Evolutionary conservation across 2,329 filamentous ascomycete genomes (phyloP), one percentile per base, ranked within the genome.

Genomic region (Eutypella sp.): DNA sequence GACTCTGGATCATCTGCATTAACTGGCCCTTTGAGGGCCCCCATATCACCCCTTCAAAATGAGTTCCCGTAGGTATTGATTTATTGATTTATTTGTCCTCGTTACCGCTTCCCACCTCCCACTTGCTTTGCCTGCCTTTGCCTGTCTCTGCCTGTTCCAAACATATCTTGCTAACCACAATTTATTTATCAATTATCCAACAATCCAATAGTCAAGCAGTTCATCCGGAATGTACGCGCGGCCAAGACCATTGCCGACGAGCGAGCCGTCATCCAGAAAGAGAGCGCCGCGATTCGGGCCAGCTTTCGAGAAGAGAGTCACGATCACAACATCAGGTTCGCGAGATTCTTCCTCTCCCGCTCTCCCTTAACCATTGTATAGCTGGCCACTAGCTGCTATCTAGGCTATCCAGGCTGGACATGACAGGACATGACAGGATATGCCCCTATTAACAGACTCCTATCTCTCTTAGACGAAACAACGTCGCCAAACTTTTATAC

Each of bases 201-300:
- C 47, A 47, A 48, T 64, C 48, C 47, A 47, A 48, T 64, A 97
- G 93, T 99, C 68, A 99, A 99, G 75, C 93, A 97, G 74, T 99
- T 99, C 73, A 99, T 99, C 71, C 91, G 93, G 67, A 97, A 96
- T 72, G 93, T 99, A 66, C 89, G 93, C 67, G 92, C 93, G 51
- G 90, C 93, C 50, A 99, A 99, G 76, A 99, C 93, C 29, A 96
- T 99, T 65, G 95, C 95, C 67, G 93, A 99, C 71, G 93, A 99
- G 75, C 84, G 93, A 65, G 92, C 93, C 43, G 93, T 99, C 46
- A 95, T 99, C 53, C 93, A 97, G 64, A 99, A 99, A 71, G 93
- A 99, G 74, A 99, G 93, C 71, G 93, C 93, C 48, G 89, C 92
- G 40, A 99, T 99, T 65, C 82, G 93, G 70, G 90, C 93, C 57